Percentiles rank a stretch among this genome's conserved stretches.
Evolutionary conservation across 2,329 filamentous ascomycete genomes (phyloP).

Genomic region (Clarireedia hainanense): DNA sequence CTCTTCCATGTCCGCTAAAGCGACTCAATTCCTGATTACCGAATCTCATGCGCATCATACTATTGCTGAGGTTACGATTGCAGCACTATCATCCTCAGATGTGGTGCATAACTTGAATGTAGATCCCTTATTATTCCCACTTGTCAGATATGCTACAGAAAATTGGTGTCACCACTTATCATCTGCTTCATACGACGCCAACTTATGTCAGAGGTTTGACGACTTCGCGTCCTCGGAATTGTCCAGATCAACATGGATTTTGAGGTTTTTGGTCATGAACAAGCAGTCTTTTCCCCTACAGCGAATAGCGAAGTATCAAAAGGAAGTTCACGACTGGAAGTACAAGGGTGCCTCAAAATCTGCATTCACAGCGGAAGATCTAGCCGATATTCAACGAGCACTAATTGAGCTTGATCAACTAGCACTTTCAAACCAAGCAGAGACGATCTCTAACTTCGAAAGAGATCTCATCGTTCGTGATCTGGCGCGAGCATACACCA

Average conservation of each 20-base stretch:
- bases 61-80: neutral
- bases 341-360: neutral
- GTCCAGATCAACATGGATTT: conserved; percentile 5
- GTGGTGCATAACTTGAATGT: neutral
- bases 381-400: conserved; percentile 7
- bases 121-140: neutral
- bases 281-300: conserved; percentile 3
- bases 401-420: conserved; percentile 1
- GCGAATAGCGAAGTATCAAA: conserved; percentile 4
- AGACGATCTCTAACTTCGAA: conserved; percentile 1
- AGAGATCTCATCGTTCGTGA: conserved; percentile 1
- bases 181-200: neutral
- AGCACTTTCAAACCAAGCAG: neutral
- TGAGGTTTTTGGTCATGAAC: neutral
- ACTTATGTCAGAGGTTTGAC: neutral
- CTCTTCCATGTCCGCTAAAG: conserved; percentile 4
- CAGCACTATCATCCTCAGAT: neutral
- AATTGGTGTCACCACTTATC: conserved; percentile 7
- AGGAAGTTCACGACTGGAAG: conserved; percentile 1
- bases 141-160: conserved; percentile 1
- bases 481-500: conserved; percentile 6
- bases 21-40: conserved; percentile 3
- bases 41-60: conserved; percentile 1
- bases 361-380: neutral
- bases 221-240: neutral